These are phyloP conservation scores for Leishmania tropica DNA, from an alignment of 208 protist genomes.

Conservation along the genomic window DNA sequence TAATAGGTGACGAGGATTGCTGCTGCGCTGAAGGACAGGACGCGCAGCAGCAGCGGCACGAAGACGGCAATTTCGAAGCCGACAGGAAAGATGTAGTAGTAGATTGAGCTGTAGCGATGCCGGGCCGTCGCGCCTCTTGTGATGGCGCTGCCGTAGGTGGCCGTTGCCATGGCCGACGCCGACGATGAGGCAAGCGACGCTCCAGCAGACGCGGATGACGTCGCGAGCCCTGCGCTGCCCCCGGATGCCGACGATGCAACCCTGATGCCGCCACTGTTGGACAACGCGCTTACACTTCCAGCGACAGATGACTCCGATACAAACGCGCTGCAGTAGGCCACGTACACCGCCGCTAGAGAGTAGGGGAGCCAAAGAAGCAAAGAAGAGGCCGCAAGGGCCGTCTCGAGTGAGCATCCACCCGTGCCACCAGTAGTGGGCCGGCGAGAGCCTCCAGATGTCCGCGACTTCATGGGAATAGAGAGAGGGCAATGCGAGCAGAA, in stretches of 20 bases:
- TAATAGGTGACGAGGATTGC: conserved; percentile 52
- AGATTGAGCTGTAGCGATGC: conserved; percentile 31
- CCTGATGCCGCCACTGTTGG: neutral
- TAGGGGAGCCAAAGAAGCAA: conserved; percentile 76
- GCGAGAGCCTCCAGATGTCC: conserved; percentile 8
- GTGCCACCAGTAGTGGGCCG: conserved; percentile 14
- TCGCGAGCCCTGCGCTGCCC: conserved; percentile 5
- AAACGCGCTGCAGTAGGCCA: conserved; percentile 64
- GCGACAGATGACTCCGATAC: conserved; percentile 20
- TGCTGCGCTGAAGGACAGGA: conserved; percentile 44
- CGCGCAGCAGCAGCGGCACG: conserved; percentile 45
- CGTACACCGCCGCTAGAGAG: conserved; percentile 60
- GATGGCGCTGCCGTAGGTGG: neutral
- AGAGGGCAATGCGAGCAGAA: neutral
- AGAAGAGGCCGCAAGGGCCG: conserved; percentile 43
- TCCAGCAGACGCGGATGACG: neutral
- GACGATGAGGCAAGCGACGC: neutral
- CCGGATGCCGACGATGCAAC: neutral
- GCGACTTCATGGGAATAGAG: conserved; percentile 14
- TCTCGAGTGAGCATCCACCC: conserved; percentile 32
- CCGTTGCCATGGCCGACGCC: neutral
- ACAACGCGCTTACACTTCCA: neutral
- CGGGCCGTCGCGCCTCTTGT: neutral
- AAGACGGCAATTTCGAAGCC: conserved; percentile 56
- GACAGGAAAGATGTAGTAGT: conserved; percentile 54